phyloP scores from a whole-genome alignment of 2,329 filamentous ascomycete species.

The Alternaria gaisen region DNA sequence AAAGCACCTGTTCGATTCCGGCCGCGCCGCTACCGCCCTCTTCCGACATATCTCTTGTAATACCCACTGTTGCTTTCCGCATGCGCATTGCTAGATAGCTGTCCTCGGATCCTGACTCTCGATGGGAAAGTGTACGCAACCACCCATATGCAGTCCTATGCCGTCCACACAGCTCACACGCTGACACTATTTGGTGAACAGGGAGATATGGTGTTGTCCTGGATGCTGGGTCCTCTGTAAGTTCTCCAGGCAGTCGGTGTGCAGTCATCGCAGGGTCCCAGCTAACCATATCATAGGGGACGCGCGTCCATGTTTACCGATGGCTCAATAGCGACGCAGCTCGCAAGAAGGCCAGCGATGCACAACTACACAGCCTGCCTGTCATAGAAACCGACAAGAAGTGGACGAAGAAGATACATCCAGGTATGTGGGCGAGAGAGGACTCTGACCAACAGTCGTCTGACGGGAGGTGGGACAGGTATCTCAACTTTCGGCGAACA shows the following conservation, averaged over 20 bases:
- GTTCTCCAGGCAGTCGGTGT: constrained; percentile 29
- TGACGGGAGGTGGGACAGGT: constrained; percentile 51
- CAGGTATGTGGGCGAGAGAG: constrained; percentile 62
- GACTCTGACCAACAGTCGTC: constrained; percentile 6
- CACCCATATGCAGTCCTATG: constrained; percentile 20
- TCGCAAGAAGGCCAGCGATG: constrained; percentile 65
- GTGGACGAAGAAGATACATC: constrained; percentile 93
- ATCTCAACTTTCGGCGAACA: constrained; percentile 88
- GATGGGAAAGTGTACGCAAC: constrained; percentile 55
- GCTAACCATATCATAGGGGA: constrained; percentile 65
- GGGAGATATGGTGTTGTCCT: constrained; percentile 90
- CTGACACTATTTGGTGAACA: constrained; percentile 45
- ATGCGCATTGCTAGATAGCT: constrained; percentile 35
- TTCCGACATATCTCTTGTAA: constrained; percentile 10
- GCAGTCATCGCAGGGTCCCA: constrained; percentile 4
- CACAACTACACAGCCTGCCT: constrained; percentile 75
- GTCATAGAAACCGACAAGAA: constrained; percentile 82
- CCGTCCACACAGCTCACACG: constrained; percentile 9
- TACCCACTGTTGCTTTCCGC: constrained; percentile 27
- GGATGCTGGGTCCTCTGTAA: constrained; percentile 90
- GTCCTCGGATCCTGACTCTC: constrained; percentile 27
- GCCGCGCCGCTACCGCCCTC: constrained; percentile 14
- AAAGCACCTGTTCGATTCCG: constrained; percentile 9
- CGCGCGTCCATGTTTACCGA: constrained; percentile 90
- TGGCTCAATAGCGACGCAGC: constrained; percentile 83